Base-by-base conservation (phyloP, 495 filamentous ascomycete genomes). In the Penicillium soppii region DNA sequence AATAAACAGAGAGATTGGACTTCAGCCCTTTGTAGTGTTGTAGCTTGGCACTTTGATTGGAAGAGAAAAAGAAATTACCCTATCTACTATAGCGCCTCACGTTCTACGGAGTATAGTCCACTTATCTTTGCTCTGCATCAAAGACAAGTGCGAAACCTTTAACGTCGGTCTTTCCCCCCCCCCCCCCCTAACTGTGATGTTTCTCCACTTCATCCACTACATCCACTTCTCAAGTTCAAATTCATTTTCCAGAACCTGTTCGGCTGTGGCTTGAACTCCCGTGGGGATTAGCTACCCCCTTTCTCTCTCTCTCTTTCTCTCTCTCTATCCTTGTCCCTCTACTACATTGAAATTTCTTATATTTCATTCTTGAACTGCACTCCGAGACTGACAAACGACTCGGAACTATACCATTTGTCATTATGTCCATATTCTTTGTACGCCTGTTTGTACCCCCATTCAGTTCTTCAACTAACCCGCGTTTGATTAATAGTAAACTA, bases 401-500 rank as follows among this genome's bases (percentile, higher is more conserved):
- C n/a, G 45, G 30, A 38, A 43, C 20, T 48, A 39, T 27, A 26
- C 33, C n/a, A 26, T 37, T 32, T 38, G 39, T 38, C 54, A 56
- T 35, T 50, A 65, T 65, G 56, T 57, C 38, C 55, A 50, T 46
- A 43, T 35, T 21, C 21, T 33, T 30, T 27, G 58, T 65, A 45
- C 16, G 38, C 1, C 45, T 15, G 62, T 59, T 56, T 58, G 58
- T 47, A 32, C 3, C 6, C 17, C 39, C 35, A 19, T 33, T 13
- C 23, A 25, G 36, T 47, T 37, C 26, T n/a, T 39, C 40, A 33
- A 32, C 59, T 58, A 59, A 58, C 26, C 9, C 9, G 43, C 53
- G 51, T 60, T 57, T 54, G 53, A 50, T 52, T 61, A 58, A 38
- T 21, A 56, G 36, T 54, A 51, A 53, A 61, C 48, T 63, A 42